phyloP scores from a whole-genome alignment of 2,329 filamentous ascomycete species.

The Exophiala sp. region DNA sequence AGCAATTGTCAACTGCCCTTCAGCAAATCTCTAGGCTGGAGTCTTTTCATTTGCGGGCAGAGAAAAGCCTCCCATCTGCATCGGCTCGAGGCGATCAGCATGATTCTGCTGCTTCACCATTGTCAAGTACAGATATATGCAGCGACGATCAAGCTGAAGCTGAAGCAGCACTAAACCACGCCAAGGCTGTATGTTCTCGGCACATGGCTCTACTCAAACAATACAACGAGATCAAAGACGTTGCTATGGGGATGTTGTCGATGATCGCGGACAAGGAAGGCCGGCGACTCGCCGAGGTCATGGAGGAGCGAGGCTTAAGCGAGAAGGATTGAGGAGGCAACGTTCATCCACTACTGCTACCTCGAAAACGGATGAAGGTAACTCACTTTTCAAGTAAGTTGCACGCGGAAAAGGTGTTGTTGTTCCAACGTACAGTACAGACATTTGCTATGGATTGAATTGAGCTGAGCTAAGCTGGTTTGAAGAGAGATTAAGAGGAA shows the following conservation, averaged over 20 bases:
- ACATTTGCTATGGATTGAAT: background rate
- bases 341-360: background rate
- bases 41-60: background rate
- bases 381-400: too few species aligned
- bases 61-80: background rate
- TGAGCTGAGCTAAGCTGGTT: too few species aligned
- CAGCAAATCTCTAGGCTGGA: too few species aligned
- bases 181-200: constrained; percentile 51
- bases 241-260: constrained; percentile 60
- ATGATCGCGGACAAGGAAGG: constrained; percentile 54
- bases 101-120: background rate
- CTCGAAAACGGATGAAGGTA: too few species aligned
- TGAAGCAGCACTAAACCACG: constrained; percentile 28
- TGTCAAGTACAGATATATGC: background rate
- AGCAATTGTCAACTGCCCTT: too few species aligned
- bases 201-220: constrained; percentile 62
- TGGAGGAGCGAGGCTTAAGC: constrained; percentile 13
- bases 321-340: constrained; percentile 8
- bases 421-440: background rate
- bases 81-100: background rate
- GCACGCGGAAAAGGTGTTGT: too few species aligned
- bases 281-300: constrained; percentile 22
- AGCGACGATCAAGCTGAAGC: background rate
- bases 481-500: too few species aligned
- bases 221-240: constrained; percentile 67